Conservation (phyloP, 2,329 filamentous ascomycete genomes). For the Didymella segeticola region DNA sequence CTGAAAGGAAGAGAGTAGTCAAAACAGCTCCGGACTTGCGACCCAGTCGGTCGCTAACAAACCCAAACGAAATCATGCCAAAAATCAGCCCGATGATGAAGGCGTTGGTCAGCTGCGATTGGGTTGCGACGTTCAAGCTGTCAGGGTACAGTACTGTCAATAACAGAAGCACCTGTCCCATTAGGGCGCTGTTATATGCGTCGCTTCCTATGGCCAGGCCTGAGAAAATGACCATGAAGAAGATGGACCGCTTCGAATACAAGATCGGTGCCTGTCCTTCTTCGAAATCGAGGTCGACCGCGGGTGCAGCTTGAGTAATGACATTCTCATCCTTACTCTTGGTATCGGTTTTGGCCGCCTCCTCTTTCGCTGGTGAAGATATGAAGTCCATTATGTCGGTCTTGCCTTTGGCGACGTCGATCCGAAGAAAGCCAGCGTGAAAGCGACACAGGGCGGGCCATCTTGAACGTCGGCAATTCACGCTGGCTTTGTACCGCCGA, state of each 20-base stretch:
- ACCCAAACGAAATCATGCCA: constrained; percentile 45
- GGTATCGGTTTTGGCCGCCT: background rate
- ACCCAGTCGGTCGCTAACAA: constrained; percentile 43
- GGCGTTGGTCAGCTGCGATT: constrained; percentile 43
- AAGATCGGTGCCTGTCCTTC: constrained; percentile 24
- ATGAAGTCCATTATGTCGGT: background rate
- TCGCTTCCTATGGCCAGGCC: constrained; percentile 46
- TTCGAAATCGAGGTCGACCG: constrained; percentile 15
- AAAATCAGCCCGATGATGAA: constrained; percentile 47
- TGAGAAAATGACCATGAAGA: constrained; percentile 46
- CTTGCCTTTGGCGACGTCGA: background rate
- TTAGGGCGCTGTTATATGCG: constrained; percentile 47
- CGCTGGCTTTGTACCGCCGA: constrained; percentile 9
- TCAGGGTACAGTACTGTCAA: constrained; percentile 44
- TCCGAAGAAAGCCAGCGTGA: background rate
- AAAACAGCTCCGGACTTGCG: constrained; percentile 44
- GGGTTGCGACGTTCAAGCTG: constrained; percentile 32
- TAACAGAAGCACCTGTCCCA: constrained; percentile 43
- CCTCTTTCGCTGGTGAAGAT: background rate
- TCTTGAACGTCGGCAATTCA: background rate
- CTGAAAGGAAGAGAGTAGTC: constrained; percentile 41
- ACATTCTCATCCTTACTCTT: background rate
- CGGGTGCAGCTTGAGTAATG: constrained; percentile 1
- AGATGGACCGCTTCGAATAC: constrained; percentile 40
- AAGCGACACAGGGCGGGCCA: background rate